phyloP scores from a whole-genome alignment of 2,329 filamentous ascomycete species.

The Ambrosiella beaveri region DNA sequence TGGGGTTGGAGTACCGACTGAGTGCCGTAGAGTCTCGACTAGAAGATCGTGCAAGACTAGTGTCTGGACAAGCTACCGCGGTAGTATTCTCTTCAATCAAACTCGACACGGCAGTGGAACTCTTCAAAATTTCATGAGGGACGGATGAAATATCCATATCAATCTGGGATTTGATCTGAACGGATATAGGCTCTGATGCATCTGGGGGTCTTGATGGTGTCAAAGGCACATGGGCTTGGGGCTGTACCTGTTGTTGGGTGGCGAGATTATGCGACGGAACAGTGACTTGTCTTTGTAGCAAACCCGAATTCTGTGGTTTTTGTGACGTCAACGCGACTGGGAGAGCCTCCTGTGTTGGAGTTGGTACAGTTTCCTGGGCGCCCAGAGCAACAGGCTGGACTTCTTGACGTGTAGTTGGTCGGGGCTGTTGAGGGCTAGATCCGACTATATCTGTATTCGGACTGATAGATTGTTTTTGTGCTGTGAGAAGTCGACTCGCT shows the following conservation, averaged over 20 bases:
- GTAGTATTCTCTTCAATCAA: slow-evolving; percentile 37
- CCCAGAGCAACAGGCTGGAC: no score
- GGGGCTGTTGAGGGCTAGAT: no score
- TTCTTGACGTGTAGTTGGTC: no score
- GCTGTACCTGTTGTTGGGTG: slow-evolving; percentile 6
- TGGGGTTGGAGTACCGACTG: slow-evolving; percentile 80
- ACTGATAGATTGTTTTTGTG: not conserved
- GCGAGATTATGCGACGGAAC: not conserved
- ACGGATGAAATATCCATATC: not conserved
- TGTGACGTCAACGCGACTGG: not conserved
- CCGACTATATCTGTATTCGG: no score
- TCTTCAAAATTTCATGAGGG: not conserved
- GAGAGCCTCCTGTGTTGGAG: not conserved
- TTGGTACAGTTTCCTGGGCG: not conserved
- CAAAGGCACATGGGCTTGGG: slow-evolving; percentile 1
- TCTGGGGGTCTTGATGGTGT: not conserved
- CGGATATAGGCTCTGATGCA: not conserved
- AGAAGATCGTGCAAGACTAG: slow-evolving; percentile 51
- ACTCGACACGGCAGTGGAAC: not conserved
- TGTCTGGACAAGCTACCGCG: slow-evolving; percentile 32
- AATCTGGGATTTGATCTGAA: not conserved
- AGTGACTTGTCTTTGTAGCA: slow-evolving; percentile 1
- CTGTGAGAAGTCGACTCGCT: not conserved
- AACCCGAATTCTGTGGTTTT: not conserved
- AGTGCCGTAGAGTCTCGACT: slow-evolving; percentile 63